phyloP scores from a whole-genome alignment of 495 filamentous ascomycete genomes.

The Trichoderma parareesei region DNA sequence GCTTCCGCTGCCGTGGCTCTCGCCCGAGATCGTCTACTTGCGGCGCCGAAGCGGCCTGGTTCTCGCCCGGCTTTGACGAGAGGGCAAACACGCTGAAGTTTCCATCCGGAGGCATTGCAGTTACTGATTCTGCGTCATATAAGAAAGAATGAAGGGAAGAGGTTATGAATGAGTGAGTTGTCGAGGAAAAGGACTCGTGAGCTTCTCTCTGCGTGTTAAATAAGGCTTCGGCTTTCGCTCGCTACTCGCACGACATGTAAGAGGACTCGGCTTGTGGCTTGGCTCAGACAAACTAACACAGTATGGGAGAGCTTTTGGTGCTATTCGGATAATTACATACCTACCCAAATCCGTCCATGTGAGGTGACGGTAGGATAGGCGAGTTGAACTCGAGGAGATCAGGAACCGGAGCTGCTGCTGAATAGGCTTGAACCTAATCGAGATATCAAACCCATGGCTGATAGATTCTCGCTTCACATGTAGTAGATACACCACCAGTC shows the following conservation, averaged over 20 bases:
- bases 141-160: background rate
- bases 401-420: no score
- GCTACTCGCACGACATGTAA: background rate
- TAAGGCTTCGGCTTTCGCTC: background rate
- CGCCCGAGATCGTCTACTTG: constrained; percentile 10
- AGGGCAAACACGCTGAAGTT: background rate
- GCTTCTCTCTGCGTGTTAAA: background rate
- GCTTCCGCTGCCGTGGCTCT: constrained; percentile 1
- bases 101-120: background rate
- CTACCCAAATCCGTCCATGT: no score
- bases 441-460: no score
- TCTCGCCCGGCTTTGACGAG: background rate
- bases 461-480: background rate
- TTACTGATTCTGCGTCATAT: background rate
- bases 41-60: background rate
- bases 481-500: background rate
- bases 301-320: background rate
- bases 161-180: background rate
- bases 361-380: no score
- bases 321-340: background rate
- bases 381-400: background rate
- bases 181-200: background rate
- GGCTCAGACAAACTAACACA: background rate
- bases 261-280: background rate
- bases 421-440: no score